Evolutionary conservation across 495 filamentous ascomycete species (phyloP).

Genomic region (Xylaria acuta): DNA sequence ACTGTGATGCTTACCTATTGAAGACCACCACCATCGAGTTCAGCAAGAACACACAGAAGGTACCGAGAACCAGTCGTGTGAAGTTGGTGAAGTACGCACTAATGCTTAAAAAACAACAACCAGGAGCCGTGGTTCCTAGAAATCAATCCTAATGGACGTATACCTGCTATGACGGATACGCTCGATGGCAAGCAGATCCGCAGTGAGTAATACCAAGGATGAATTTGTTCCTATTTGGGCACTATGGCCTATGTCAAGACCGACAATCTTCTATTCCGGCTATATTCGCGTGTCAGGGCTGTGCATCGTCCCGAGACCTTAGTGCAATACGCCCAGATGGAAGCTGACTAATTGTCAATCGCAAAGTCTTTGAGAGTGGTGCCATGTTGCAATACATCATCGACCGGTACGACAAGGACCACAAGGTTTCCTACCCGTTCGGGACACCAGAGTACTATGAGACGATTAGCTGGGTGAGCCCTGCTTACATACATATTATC

Average conservation of each 20-base stretch:
- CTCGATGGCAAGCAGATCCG: conserved; percentile 77
- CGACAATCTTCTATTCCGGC: not conserved
- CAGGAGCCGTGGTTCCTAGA: conserved; percentile 77
- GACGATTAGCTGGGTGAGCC: conserved; percentile 73
- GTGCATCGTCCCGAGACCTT: not conserved
- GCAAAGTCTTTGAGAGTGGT: conserved; percentile 77
- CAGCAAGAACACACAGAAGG: conserved; percentile 75
- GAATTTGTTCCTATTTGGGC: not conserved
- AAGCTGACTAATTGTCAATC: not conserved
- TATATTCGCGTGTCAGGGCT: not conserved
- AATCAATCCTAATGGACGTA: conserved; percentile 95
- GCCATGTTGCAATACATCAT: conserved; percentile 87
- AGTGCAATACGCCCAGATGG: not conserved
- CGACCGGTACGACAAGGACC: conserved; percentile 77
- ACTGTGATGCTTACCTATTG: conserved; percentile 27
- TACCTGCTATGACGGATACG: conserved; percentile 87
- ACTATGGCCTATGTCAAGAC: not conserved
- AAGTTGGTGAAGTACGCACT: conserved; percentile 49
- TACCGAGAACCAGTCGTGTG: not conserved
- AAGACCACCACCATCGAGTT: conserved; percentile 71
- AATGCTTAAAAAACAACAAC: not conserved
- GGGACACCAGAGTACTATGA: conserved; percentile 80
- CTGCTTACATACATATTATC: no score
- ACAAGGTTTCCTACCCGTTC: conserved; percentile 82
- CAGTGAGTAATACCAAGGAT: conserved; percentile 4